Base-by-base conservation (phyloP, 805 yeast genomes). In the Candida sithepensis region DNA sequence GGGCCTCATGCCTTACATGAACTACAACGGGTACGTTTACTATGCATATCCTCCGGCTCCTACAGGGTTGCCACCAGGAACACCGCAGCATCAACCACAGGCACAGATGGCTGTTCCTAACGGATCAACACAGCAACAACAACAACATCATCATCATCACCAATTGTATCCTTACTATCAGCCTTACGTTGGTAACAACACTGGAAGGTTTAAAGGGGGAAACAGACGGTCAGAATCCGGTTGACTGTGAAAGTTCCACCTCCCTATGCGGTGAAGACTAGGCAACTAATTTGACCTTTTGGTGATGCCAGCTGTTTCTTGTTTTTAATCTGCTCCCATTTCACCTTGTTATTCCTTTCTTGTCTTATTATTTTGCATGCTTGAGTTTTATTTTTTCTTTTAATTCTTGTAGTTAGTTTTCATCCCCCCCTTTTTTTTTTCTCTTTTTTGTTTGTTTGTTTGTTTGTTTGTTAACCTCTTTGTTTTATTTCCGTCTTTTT, bases 21-120 rank as follows among this genome's bases (percentile, higher is more conserved):
- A 56, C 7, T 56, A 53, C 50, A 51, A 46, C 37, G 59, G 60
- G 18, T 56, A 56, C 41, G 40, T 52, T 36, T 57, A 44, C 42
- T 57, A 57, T 38, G 57, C 57, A 19, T 54, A 50, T 41, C 56
- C 54, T 10, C 41, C 52, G 20, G 50, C 46, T n/a, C n/a, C n/a
- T n/a, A n/a, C n/a, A 34, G 44, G 38, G 3, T 13, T 30, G 6
- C 34, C 21, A 18, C 33, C 41, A 21, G n/a, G n/a, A 20, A 19
- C 41, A 39, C 32, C 34, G 3, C 41, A 28, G 22, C 33, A 19
- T 3, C 42, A 34, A 16, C 46, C 43, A 19, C 49, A 42, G 34
- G 39, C 37, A 45, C 41, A 24, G n/a, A n/a, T n/a, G n/a, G n/a
- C n/a, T n/a, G n/a, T n/a, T n/a, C n/a, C n/a, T n/a, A n/a, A n/a